Evolutionary conservation across 129 eudicot genomes (phyloP), one percentile per base, ranked within the genome.

Genomic region (Ambrosia artemisiifolia): DNA sequence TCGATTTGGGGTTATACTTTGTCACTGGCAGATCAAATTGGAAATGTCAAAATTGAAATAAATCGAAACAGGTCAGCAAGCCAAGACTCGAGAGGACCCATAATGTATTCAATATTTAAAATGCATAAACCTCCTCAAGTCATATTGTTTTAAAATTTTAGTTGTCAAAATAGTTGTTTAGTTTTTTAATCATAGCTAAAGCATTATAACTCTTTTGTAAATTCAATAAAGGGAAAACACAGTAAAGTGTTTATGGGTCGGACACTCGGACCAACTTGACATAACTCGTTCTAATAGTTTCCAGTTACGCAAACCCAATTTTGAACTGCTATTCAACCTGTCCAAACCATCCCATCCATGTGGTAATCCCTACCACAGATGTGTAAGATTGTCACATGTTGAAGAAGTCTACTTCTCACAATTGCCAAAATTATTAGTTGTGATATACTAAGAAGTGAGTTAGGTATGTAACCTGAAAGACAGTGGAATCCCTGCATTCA

Each of bases 401-500:
- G 18, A 51, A 42, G 42, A 36, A 28, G 16, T 71, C 34, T 36
- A 67, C 6, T 32, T 74, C 8, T 66, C 62, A 38, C 28, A 35
- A 48, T 43, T 57, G 1, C 46, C 33, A 42, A 57, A 24, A 19
- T 2, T 71, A 20, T 40, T 43, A 57, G 68, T 1, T 36, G 51
- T 18, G 48, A 50, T 68, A 35, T 61, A 47, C 12, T 63, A 11
- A 17, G 16, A 49, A 48, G 81, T 38, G 56, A 59, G 44, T 47
- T 61, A 53, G 54, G 47, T 67, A 43, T 32, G 49, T 48, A 53
- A 95, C 99, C 99, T 90, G 97, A 78, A 88, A 77, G 46, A 91
- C 70, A 30, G 99, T 90, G 63, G 99, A 86, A 85, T 95, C 99
- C 79, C 81, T 84, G 90, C 94, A 84, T 57, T 95, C 97, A 63